phyloP scores from a whole-genome alignment of 2,329 filamentous ascomycete genomes.

The Dactylellina haptotyla region DNA sequence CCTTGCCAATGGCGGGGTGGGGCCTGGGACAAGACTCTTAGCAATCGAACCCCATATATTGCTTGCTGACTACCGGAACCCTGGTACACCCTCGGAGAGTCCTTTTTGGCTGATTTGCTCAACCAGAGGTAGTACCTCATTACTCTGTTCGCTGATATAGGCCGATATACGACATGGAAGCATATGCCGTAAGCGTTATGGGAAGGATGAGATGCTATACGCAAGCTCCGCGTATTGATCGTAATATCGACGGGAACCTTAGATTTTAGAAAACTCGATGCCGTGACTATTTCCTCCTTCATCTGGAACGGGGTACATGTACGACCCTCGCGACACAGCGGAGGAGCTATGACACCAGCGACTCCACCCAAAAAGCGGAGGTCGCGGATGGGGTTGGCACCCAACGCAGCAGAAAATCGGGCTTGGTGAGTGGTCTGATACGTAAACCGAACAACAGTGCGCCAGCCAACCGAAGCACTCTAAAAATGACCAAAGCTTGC shows the following conservation, averaged over 20 bases:
- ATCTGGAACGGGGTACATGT: no score
- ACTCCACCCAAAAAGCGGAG: constrained; percentile 27
- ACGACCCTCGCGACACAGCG: no score
- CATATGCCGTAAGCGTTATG: no score
- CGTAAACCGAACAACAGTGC: constrained; percentile 3
- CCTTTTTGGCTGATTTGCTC: constrained; percentile 53
- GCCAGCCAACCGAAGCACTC: constrained; percentile 31
- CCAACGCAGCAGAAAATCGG: constrained; percentile 7
- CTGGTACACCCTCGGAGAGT: constrained; percentile 52
- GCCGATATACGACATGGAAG: constrained; percentile 21
- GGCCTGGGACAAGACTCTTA: constrained; percentile 29
- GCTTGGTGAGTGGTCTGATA: constrained; percentile 38
- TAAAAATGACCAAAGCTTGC: constrained; percentile 16
- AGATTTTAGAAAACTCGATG: no score
- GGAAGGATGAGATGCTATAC: no score
- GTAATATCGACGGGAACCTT: no score
- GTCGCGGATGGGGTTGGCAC: constrained; percentile 40
- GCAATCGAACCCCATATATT: constrained; percentile 37
- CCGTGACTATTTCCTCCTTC: no score
- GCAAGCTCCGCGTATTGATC: no score
- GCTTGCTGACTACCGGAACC: constrained; percentile 51
- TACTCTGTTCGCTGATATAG: constrained; percentile 27
- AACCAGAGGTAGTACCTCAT: constrained; percentile 44
- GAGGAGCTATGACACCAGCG: not conserved
- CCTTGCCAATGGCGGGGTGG: constrained; percentile 43